These are phyloP conservation scores for Nissolia schottii DNA, from an alignment of 306 rosid species.

Conservation along the genomic window DNA sequence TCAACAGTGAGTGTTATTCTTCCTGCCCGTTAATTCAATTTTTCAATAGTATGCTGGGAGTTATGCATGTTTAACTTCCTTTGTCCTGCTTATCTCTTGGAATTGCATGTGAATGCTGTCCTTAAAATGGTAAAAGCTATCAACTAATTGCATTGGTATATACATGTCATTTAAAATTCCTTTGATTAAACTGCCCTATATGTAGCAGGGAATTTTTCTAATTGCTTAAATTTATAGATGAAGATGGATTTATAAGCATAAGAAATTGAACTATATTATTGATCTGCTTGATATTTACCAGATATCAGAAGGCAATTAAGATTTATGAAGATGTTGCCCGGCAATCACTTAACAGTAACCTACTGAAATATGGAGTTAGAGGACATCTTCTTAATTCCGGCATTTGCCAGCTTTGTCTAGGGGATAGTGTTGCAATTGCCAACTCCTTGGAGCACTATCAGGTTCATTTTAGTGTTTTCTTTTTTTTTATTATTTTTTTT, in stretches of 20 bases:
- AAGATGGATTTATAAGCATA: background rate
- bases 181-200: background rate
- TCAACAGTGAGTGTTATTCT: constrained; percentile 40
- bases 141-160: constrained; percentile 9
- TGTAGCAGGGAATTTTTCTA: background rate
- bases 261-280: background rate
- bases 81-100: background rate
- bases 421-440: constrained; percentile 70
- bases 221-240: background rate
- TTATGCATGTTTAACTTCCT: constrained; percentile 14
- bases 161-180: background rate
- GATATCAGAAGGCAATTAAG: constrained; percentile 75
- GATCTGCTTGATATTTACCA: constrained; percentile 31
- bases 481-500: background rate
- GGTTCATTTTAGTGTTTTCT: constrained; percentile 37
- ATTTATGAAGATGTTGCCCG: constrained; percentile 81
- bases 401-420: constrained; percentile 75
- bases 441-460: constrained; percentile 84
- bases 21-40: background rate
- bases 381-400: constrained; percentile 98
- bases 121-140: background rate
- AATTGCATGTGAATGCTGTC: background rate
- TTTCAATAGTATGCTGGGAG: background rate
- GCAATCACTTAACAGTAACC: constrained; percentile 67
- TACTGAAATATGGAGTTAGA: constrained; percentile 92